phyloP scores from a whole-genome alignment of 2,329 filamentous ascomycete species.

The Colletotrichum lini region DNA sequence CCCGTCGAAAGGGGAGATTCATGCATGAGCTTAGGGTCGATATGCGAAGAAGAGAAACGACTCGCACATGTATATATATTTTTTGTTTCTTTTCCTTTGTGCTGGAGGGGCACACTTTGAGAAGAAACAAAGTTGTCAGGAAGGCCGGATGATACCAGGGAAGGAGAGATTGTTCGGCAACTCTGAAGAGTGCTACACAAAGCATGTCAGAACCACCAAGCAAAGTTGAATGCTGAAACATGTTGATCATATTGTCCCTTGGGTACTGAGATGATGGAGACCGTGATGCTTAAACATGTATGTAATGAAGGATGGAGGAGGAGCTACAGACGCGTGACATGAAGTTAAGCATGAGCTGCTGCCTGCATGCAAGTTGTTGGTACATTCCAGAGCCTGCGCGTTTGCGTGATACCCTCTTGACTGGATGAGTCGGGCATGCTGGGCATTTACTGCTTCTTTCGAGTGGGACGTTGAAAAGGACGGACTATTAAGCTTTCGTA shows the following conservation, averaged over 20 bases:
- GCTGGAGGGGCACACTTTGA: conserved; percentile 36
- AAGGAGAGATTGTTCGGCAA: conserved; percentile 31
- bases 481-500: background rate
- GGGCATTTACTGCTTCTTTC: background rate
- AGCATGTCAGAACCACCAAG: conserved; percentile 27
- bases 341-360: background rate
- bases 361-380: background rate
- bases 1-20: conserved; percentile 32
- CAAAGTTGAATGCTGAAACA: conserved; percentile 38
- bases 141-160: conserved; percentile 44
- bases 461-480: too few species aligned
- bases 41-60: conserved; percentile 42
- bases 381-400: background rate
- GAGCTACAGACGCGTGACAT: background rate
- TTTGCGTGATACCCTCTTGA: background rate
- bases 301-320: too few species aligned
- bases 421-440: background rate
- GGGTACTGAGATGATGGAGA: background rate
- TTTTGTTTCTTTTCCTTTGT: conserved; percentile 40
- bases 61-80: conserved; percentile 43
- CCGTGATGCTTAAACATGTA: too few species aligned
- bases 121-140: conserved; percentile 27
- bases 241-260: background rate
- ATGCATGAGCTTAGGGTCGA: conserved; percentile 40
- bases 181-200: conserved; percentile 13